Evolutionary conservation across 495 filamentous ascomycete species (phyloP).

Genomic region (Glonium stellatum): DNA sequence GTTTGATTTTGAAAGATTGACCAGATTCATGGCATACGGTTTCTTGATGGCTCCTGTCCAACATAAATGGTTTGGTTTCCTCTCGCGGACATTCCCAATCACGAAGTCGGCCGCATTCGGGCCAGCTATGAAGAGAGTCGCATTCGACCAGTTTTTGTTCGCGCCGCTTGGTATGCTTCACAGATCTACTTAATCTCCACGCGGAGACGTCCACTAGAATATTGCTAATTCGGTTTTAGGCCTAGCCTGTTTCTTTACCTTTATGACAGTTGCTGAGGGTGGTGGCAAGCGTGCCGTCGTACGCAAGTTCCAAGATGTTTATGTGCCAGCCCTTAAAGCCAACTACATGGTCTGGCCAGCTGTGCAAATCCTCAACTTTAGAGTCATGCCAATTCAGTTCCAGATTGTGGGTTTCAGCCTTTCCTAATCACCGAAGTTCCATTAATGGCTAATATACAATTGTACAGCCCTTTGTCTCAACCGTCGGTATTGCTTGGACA

Average conservation of each 20-base stretch:
- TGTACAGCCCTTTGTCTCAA: slow-evolving; percentile 86
- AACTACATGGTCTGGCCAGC: slow-evolving; percentile 95
- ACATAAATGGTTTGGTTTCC: slow-evolving; percentile 90
- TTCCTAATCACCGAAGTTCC: neutral
- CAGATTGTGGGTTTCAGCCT: slow-evolving; percentile 69
- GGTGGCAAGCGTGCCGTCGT: slow-evolving; percentile 72
- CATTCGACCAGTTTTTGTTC: slow-evolving; percentile 90
- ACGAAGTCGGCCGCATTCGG: slow-evolving; percentile 63
- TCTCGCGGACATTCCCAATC: slow-evolving; percentile 78
- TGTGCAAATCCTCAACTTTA: slow-evolving; percentile 95
- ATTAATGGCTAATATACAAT: neutral
- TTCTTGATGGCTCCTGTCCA: slow-evolving; percentile 96
- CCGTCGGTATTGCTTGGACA: slow-evolving; percentile 98
- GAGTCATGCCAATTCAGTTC: slow-evolving; percentile 89
- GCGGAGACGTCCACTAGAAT: slow-evolving; percentile 4
- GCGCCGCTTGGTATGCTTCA: slow-evolving; percentile 70
- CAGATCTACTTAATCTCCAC: neutral
- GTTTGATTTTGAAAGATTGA: slow-evolving; percentile 92
- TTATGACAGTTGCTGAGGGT: slow-evolving; percentile 94
- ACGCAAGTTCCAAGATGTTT: slow-evolving; percentile 88
- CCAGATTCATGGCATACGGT: slow-evolving; percentile 91
- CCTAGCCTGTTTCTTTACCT: slow-evolving; percentile 84
- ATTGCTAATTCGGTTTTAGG: slow-evolving; percentile 40
- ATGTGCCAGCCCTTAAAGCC: slow-evolving; percentile 86
- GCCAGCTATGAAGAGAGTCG: slow-evolving; percentile 84